Conservation (phyloP, 148 eudicot genomes). For the Talinum fruticosum region DNA sequence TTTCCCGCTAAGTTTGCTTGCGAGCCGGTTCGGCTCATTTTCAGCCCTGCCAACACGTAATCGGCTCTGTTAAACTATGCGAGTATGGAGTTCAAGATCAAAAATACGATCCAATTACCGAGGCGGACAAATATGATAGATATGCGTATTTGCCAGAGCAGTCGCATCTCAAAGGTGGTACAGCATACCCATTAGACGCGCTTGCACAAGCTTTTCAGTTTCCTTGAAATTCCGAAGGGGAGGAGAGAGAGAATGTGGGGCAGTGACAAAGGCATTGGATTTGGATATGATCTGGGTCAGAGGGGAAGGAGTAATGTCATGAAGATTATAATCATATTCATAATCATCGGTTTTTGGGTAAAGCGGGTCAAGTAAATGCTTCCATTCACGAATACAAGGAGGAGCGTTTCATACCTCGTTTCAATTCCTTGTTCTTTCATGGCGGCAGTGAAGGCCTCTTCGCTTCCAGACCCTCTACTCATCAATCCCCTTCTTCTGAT, state of each 20-base stretch:
- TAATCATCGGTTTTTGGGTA: neutral
- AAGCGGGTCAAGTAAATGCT: neutral
- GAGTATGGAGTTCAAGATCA: too few relatives aligned
- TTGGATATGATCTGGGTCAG: slow-evolving; percentile 7
- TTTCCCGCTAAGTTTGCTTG: too few relatives aligned
- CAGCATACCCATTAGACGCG: neutral
- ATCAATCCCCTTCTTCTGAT: neutral
- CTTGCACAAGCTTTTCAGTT: neutral
- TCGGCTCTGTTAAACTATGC: too few relatives aligned
- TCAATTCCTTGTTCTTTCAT: slow-evolving; percentile 18
- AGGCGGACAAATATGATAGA: neutral
- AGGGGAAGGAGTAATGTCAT: neutral
- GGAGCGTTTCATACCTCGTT: neutral
- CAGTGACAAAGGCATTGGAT: neutral
- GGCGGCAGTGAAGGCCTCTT: slow-evolving; percentile 21
- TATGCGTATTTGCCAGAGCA: neutral
- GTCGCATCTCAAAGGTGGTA: neutral
- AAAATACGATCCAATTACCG: too few relatives aligned
- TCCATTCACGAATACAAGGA: slow-evolving; percentile 15
- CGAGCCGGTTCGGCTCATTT: too few relatives aligned
- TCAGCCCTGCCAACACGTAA: too few relatives aligned
- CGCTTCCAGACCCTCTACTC: slow-evolving; percentile 7
- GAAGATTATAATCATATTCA: neutral
- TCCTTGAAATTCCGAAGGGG: neutral
- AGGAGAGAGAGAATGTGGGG: neutral